Evolutionary conservation across 106 monocot genomes (phyloP), one percentile per base, ranked within the genome.

Genomic region (Alisma plantagoaquatica): DNA sequence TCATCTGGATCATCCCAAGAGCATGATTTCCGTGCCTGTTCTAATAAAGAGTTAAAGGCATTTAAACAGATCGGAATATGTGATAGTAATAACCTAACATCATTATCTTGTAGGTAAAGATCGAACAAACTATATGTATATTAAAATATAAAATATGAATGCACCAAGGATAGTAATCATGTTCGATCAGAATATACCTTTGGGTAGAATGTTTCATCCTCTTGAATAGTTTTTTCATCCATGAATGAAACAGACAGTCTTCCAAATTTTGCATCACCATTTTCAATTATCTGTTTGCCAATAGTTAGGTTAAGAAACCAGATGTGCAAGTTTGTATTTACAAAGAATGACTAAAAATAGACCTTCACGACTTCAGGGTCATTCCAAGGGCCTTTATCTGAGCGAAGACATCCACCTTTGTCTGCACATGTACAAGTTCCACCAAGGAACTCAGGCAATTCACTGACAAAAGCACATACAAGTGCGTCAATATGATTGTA

Each of bases 321-420:
- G 2, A 15, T 0, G 25, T 26, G 50, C 24, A 28, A 29, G n/a
- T n/a, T n/a, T n/a, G n/a, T n/a, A n/a, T n/a, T n/a, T n/a, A n/a
- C n/a, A 38, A 38, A 14, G 35, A 38, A 6, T 38, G 9, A 14
- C 9, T 8, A 38, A 6, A 38, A 0, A 20, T 18, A 23, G 10
- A 91, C 90, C 80, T 67, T 80, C 22, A 84, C 19, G 24, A 84
- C 75, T 22, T 84, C 84, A 63, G 84, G 69, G 58, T 91, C 84
- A 46, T 84, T 91, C 90, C 90, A 91, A 43, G 90, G 90, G 29
- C 90, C 90, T 63, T 91, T 91, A 51, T 91, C 84, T 9, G 90
- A 91, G n/a, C 80, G 66, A 49, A 75, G 62, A 41, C 90, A 91
- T 6, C 90, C 90, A 21, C 77, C 79, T 29, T 74, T 27, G 16